Evolutionary conservation across 768 basidiomycete species (phyloP), one percentile per base, ranked within the genome.

Genomic region (Daedaleopsis sinensis): DNA sequence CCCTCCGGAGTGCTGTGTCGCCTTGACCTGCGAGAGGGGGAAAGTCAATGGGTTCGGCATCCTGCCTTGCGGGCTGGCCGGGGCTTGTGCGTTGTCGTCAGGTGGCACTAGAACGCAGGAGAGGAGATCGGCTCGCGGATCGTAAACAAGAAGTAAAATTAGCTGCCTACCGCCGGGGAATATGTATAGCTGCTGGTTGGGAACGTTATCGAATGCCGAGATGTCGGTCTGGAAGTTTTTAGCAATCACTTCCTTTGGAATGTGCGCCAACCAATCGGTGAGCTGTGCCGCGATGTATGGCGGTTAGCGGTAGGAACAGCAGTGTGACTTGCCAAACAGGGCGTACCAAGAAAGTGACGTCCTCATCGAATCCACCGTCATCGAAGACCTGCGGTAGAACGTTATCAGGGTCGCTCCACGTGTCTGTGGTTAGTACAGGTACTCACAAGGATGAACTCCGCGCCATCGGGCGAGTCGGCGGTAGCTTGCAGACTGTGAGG

Each of bases 401-500:
- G 57, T 21, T 2, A 36, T 32, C 38, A 56, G 13, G 7, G n/a
- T 42, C 18, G 9, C 2, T 4, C 15, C 37, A 23, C n/a, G n/a
- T 1, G 43, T 36, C 18, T 46, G 39, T 9, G 11, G 8, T 8
- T 4, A 49, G 15, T 32, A 2, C n/a, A n/a, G 38, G 7, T 32
- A 32, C 58, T 19, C 21, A 84, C 82, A 67, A 85, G 70, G 32
- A 85, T 63, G 67, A 85, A 84, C 65, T 85, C 84, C 7, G 79
- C 71, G 1, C 84, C 84, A 13, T 75, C 76, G 7, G 76, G 74
- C 37, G 68, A 65, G 21, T 66, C 62, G 16, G 52, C 50, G 1
- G 78, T 80, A 10, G 80, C 84, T 71, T 84, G 83, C 16, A 85
- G 70, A 24, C 79, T 80, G 66, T 85, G 83, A 0, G 84, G 83